A percentile compares a stretch with the other conserved stretches of the same genome.
Evolutionary conservation across 352 stramenopile species (phyloP).

Genomic region (Elongisporangium undulatum): DNA sequence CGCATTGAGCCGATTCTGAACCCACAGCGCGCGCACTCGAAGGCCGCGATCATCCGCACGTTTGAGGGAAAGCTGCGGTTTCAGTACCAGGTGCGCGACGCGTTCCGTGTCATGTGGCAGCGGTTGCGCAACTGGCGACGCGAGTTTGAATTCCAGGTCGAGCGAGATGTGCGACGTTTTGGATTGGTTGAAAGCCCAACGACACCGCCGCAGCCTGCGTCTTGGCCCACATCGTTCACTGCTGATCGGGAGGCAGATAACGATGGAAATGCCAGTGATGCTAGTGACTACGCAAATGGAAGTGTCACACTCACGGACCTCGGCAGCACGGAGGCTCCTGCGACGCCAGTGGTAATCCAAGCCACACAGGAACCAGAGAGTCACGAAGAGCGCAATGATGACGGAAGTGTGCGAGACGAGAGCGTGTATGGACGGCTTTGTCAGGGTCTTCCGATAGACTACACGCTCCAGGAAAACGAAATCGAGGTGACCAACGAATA

Average conservation of each 20-base stretch:
- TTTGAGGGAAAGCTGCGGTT: constrained; percentile 82
- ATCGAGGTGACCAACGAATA: constrained; percentile 94
- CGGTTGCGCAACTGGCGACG: constrained; percentile 67
- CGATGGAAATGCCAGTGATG: background rate
- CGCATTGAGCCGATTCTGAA: constrained; percentile 94
- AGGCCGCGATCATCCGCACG: constrained; percentile 79
- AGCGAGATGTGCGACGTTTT: constrained; percentile 60
- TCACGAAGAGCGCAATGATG: constrained; percentile 15
- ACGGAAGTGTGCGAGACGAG: constrained; percentile 34
- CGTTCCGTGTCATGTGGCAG: constrained; percentile 75
- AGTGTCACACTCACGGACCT: background rate
- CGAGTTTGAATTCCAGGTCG: constrained; percentile 74
- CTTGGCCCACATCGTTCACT: background rate
- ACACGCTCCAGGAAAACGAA: constrained; percentile 92
- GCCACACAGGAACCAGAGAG: constrained; percentile 1
- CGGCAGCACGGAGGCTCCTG: background rate
- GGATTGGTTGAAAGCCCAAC: constrained; percentile 57
- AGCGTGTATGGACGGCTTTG: constrained; percentile 60
- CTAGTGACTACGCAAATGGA: background rate
- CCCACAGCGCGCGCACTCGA: constrained; percentile 59
- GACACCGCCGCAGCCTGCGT: constrained; percentile 1
- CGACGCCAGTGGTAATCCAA: background rate
- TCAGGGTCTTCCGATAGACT: constrained; percentile 74
- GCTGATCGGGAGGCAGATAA: background rate
- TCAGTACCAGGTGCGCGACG: constrained; percentile 84